Evolutionary conservation across 176 grass and related monocot genomes (phyloP).

Genomic region (Lolium perenne): DNA sequence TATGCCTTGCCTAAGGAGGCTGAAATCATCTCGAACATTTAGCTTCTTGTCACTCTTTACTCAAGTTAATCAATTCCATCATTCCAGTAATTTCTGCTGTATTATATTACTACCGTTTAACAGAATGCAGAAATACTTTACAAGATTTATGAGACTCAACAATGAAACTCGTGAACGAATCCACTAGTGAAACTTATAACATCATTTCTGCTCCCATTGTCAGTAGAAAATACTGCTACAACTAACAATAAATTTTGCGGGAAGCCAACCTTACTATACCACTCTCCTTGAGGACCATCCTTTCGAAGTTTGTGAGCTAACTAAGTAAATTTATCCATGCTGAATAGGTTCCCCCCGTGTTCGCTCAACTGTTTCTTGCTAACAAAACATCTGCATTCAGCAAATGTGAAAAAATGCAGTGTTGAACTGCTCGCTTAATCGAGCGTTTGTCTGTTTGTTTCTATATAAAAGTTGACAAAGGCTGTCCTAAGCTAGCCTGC

Average conservation of each 20-base stretch:
- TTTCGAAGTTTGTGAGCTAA: not conserved
- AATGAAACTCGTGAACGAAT: not conserved
- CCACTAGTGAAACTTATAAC: no score
- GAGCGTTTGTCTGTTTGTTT: not conserved
- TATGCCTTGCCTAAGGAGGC: no score
- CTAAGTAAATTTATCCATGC: not conserved
- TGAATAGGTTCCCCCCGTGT: not conserved
- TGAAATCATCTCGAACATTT: no score
- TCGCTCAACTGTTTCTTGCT: not conserved
- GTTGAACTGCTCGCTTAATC: not conserved
- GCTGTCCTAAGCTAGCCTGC: not conserved
- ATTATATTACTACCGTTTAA: not conserved
- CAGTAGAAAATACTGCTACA: not conserved
- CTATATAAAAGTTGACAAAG: not conserved
- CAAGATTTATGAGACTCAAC: not conserved
- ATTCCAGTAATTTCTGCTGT: not conserved
- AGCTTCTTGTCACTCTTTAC: not conserved
- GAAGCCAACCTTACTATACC: not conserved
- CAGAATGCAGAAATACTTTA: not conserved
- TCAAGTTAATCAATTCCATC: not conserved
- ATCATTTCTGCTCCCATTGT: no score
- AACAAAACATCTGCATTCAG: not conserved
- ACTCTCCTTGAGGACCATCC: not conserved
- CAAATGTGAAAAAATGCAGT: not conserved
- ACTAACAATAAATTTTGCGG: not conserved